Evolutionary conservation across 1,139 yeast species (phyloP).

Genomic region (Blastobotrys illinoisensis): DNA sequence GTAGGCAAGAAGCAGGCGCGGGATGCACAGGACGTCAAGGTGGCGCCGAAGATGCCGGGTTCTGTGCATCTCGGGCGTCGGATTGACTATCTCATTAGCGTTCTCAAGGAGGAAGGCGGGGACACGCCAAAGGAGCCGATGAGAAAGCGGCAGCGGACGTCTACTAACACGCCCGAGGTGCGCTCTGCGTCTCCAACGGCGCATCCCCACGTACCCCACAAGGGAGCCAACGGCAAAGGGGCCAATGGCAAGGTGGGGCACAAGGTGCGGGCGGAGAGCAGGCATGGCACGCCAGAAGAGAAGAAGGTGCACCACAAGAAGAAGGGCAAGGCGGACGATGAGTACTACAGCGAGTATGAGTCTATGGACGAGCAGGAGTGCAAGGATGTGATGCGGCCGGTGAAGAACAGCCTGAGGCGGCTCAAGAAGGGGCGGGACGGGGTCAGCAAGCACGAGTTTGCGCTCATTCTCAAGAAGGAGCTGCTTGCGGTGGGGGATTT

Average conservation of each 20-base stretch:
- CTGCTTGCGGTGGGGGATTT: conserved; percentile 75
- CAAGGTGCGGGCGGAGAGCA: conserved; percentile 1
- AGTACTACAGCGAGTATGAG: conserved; percentile 57
- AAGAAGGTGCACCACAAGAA: conserved; percentile 10
- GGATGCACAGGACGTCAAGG: conserved; percentile 28
- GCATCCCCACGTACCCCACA: conserved; percentile 1
- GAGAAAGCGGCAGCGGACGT: conserved; percentile 6
- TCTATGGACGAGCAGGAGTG: conserved; percentile 78
- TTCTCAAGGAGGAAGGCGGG: conserved; percentile 52
- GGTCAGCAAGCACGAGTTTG: conserved; percentile 81
- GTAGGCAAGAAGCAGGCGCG: conserved; percentile 39
- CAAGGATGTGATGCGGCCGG: conserved; percentile 61
- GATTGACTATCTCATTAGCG: conserved; percentile 74
- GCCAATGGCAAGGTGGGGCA: conserved; percentile 7
- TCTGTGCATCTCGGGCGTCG: conserved; percentile 93
- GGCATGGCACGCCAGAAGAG: conserved; percentile 4
- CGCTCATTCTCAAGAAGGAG: conserved; percentile 65
- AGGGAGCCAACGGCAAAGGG: neutral
- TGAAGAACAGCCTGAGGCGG: conserved; percentile 65
- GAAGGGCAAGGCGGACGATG: conserved; percentile 26
- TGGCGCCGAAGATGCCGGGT: conserved; percentile 72
- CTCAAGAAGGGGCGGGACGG: conserved; percentile 79
- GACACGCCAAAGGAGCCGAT: conserved; percentile 27
- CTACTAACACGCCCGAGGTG: neutral
- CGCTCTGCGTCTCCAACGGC: conserved; percentile 4